A percentile compares a stretch with the other conserved stretches of the same genome.
These are phyloP conservation scores for Tuber umbilicatum DNA, from an alignment of 495 filamentous ascomycete genomes.

Conservation along the genomic window DNA sequence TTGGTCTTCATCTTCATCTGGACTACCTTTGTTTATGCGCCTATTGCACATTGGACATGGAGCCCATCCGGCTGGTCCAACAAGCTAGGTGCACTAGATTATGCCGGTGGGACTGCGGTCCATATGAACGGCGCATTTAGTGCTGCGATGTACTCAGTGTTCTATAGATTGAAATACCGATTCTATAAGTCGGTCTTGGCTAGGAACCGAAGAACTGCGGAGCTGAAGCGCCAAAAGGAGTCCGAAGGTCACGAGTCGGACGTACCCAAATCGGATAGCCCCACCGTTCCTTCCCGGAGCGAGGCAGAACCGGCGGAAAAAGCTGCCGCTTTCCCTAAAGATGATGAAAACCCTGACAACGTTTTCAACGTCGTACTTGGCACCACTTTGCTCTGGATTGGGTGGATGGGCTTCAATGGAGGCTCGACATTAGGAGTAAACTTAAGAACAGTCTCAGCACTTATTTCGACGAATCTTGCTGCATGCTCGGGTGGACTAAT, in stretches of 20 bases:
- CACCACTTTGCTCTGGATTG: background rate
- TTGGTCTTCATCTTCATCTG: conserved; percentile 1
- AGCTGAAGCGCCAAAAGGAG: background rate
- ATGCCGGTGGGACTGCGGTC: background rate
- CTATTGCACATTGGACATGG: conserved; percentile 3
- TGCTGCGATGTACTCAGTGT: background rate
- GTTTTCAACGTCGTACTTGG: background rate
- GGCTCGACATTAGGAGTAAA: background rate
- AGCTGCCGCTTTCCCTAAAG: background rate
- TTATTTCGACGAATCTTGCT: background rate
- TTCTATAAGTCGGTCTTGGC: background rate
- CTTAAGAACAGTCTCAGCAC: background rate
- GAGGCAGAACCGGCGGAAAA: background rate
- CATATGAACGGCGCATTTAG: background rate
- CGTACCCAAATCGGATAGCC: background rate
- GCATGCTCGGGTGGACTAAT: background rate
- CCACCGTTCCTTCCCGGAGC: background rate
- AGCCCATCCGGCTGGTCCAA: background rate
- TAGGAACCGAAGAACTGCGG: background rate
- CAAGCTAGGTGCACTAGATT: background rate
- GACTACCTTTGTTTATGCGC: background rate
- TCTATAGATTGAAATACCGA: background rate
- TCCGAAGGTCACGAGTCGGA: background rate
- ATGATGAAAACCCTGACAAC: background rate
- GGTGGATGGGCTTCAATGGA: background rate